Conservation (phyloP, 2,329 filamentous ascomycete species). For the Nectriaceae sp. region DNA sequence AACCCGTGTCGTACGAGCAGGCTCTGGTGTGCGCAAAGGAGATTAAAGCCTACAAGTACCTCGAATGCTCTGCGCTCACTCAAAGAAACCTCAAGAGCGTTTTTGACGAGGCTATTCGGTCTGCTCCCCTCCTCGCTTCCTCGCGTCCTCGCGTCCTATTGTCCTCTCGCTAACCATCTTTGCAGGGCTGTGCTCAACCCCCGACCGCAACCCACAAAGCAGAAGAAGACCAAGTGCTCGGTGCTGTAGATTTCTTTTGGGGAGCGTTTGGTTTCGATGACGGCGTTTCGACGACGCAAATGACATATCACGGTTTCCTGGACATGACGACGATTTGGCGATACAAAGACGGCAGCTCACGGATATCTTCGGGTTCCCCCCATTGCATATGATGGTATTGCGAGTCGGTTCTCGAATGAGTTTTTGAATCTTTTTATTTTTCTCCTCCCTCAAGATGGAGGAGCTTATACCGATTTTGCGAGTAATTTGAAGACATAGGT, state of each 20-base stretch:
- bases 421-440: constrained; percentile 28
- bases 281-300: constrained; percentile 26
- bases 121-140: constrained; percentile 36
- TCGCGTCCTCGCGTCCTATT: neutral
- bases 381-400: constrained; percentile 30
- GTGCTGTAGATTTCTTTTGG: constrained; percentile 60
- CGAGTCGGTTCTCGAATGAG: constrained; percentile 32
- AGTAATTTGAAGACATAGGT: constrained; percentile 28
- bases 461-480: constrained; percentile 29
- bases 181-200: constrained; percentile 72
- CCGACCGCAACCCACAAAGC: constrained; percentile 56
- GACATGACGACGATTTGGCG: constrained; percentile 25
- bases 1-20: constrained; percentile 94
- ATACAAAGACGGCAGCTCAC: constrained; percentile 28
- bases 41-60: constrained; percentile 94
- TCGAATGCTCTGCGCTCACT: constrained; percentile 95
- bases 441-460: constrained; percentile 25
- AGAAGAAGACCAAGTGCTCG: constrained; percentile 68
- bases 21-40: constrained; percentile 88
- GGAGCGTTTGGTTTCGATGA: constrained; percentile 20
- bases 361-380: constrained; percentile 24
- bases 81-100: constrained; percentile 98
- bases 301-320: constrained; percentile 24
- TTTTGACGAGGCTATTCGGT: constrained; percentile 98
- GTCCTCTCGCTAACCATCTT: constrained; percentile 13